Conservation (phyloP, 1,139 yeast species). For the Candida glucosophila region DNA sequence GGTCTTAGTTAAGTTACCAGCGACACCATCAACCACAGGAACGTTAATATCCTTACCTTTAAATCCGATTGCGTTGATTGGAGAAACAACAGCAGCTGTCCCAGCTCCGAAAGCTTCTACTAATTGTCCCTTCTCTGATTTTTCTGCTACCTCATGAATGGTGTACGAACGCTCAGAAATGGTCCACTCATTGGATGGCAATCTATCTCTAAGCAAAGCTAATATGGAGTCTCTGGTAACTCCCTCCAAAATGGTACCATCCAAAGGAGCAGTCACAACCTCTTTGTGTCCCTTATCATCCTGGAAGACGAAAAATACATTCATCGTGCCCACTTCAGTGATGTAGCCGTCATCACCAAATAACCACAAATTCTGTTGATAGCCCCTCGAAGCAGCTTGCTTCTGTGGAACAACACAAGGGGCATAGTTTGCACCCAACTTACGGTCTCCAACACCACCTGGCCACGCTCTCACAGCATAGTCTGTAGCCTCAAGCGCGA, state of each 20-base stretch:
- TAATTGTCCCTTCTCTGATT: constrained; percentile 70
- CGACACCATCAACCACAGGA: constrained; percentile 71
- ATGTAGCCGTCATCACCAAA: constrained; percentile 84
- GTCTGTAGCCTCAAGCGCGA: constrained; percentile 86
- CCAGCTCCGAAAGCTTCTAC: constrained; percentile 96
- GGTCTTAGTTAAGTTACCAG: constrained; percentile 73
- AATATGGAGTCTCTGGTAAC: constrained; percentile 90
- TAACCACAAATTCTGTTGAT: constrained; percentile 92
- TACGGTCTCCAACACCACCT: constrained; percentile 93
- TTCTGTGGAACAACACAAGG: constrained; percentile 87
- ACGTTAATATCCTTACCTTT: constrained; percentile 61
- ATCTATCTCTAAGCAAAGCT: constrained; percentile 62
- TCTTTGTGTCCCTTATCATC: constrained; percentile 76
- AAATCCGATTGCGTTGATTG: constrained; percentile 82
- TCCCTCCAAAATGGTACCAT: constrained; percentile 95
- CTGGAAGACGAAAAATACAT: constrained; percentile 78
- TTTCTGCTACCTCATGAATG: constrained; percentile 71
- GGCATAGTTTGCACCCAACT: constrained; percentile 96
- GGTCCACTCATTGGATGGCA: constrained; percentile 68
- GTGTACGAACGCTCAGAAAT: constrained; percentile 76
- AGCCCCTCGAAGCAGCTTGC: constrained; percentile 82
- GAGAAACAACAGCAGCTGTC: constrained; percentile 95
- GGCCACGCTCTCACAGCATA: constrained; percentile 98
- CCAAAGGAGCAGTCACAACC: constrained; percentile 91
- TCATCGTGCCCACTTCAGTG: constrained; percentile 98